Conservation (phyloP, 441 rosid genomes). For the Corymbia calophylla region DNA sequence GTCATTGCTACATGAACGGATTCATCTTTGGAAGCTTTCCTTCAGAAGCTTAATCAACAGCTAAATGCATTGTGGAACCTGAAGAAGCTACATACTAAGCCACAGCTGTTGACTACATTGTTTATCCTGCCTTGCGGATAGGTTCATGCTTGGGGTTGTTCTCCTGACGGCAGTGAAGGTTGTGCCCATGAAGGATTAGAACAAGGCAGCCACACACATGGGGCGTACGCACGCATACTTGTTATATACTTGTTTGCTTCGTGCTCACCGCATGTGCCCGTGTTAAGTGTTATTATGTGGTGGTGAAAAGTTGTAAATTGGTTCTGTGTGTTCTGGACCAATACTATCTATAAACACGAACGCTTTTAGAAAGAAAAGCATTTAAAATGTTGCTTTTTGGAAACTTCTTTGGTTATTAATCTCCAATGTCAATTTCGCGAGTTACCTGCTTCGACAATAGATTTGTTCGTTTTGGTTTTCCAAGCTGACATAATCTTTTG, state of each 20-base stretch:
- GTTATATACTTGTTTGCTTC: neutral
- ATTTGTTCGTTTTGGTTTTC: neutral
- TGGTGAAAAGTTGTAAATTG: neutral
- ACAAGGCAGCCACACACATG: neutral
- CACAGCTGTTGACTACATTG: neutral
- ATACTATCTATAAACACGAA: neutral
- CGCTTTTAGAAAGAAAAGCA: neutral
- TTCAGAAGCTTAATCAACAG: neutral
- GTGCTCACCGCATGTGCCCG: neutral
- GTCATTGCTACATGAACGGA: conserved; percentile 17
- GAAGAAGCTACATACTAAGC: neutral
- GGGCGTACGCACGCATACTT: neutral
- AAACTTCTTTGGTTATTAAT: neutral
- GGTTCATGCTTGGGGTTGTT: neutral
- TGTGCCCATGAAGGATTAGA: neutral
- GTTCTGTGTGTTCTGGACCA: neutral
- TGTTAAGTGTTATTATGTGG: neutral
- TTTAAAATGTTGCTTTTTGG: neutral
- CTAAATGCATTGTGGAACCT: neutral
- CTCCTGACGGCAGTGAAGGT: neutral
- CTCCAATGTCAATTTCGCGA: neutral
- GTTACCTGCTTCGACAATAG: neutral
- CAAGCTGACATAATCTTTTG: neutral
- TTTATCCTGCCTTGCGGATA: neutral
- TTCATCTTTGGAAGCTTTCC: neutral